phyloP scores from a whole-genome alignment of 352 stramenopile genomes.

The Phytophthora litchii region DNA sequence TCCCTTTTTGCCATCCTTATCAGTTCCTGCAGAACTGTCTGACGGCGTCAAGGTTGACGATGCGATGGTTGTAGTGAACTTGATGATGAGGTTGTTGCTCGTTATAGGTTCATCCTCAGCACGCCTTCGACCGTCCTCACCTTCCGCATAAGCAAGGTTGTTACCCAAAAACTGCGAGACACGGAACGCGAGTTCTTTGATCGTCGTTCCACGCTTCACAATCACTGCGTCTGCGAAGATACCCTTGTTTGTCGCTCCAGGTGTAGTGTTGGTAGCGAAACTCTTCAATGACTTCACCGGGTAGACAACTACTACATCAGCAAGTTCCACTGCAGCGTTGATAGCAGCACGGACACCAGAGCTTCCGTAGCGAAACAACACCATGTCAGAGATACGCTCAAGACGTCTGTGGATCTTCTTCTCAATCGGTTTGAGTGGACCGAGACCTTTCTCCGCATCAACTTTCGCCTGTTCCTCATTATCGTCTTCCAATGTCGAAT shows the following conservation, averaged over 20 bases:
- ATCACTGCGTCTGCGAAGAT: conserved; percentile 83
- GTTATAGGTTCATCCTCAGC: conserved; percentile 77
- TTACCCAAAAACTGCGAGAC: conserved; percentile 72
- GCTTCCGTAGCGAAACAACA: conserved; percentile 89
- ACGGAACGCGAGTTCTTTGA: conserved; percentile 76
- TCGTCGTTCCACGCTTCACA: conserved; percentile 71
- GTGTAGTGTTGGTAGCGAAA: conserved; percentile 68
- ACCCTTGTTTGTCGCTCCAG: conserved; percentile 49
- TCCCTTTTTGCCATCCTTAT: conserved; percentile 51
- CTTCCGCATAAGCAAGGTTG: conserved; percentile 85
- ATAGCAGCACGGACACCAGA: conserved; percentile 87
- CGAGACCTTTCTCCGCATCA: conserved; percentile 30
- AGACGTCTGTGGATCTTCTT: conserved; percentile 84
- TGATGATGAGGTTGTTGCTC: conserved; percentile 70
- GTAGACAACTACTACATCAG: conserved; percentile 84
- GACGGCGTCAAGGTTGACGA: conserved; percentile 25
- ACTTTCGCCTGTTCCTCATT: conserved; percentile 41
- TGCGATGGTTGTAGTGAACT: conserved; percentile 73
- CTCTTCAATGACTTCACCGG: conserved; percentile 89
- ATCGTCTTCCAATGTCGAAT: conserved; percentile 72
- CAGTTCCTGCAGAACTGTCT: conserved; percentile 8
- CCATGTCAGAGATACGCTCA: conserved; percentile 90
- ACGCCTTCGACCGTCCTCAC: conserved; percentile 75
- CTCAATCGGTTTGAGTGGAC: conserved; percentile 68
- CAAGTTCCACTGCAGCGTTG: conserved; percentile 84